These are phyloP conservation scores for Dioszegia aurantiaca DNA, from an alignment of 768 basidiomycete genomes.

Conservation along the genomic window DNA sequence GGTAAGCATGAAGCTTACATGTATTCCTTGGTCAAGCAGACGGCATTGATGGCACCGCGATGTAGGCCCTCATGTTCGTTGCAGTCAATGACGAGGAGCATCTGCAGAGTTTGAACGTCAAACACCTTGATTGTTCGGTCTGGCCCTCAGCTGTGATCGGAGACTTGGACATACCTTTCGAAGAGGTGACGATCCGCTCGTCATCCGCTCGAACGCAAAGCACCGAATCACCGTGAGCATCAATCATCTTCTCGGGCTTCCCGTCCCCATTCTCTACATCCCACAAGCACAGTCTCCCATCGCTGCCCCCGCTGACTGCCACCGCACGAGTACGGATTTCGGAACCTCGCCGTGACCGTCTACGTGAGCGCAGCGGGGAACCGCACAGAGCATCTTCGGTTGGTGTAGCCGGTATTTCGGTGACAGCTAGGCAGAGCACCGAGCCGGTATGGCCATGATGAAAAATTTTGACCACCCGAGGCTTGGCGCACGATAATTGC, in stretches of 20 bases:
- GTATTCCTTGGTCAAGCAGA: conserved; percentile 41
- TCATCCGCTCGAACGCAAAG: conserved; percentile 46
- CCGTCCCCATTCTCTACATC: conserved; percentile 39
- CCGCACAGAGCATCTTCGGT: neutral
- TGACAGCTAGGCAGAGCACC: conserved; percentile 33
- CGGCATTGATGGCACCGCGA: conserved; percentile 44
- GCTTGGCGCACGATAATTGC: conserved; percentile 24
- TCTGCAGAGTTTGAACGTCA: conserved; percentile 39
- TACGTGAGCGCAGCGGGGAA: neutral
- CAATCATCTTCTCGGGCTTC: conserved; percentile 28
- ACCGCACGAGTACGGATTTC: conserved; percentile 2
- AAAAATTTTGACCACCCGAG: conserved; percentile 47
- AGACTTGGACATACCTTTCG: conserved; percentile 38
- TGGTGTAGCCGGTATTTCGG: neutral
- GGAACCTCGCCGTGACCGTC: neutral
- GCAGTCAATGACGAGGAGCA: conserved; percentile 35
- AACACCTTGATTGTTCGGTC: conserved; percentile 48
- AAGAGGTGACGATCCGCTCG: conserved; percentile 45
- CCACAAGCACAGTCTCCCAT: conserved; percentile 49
- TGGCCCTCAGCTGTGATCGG: conserved; percentile 14
- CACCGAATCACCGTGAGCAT: conserved; percentile 43
- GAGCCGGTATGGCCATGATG: conserved; percentile 44
- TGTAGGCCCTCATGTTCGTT: conserved; percentile 20
- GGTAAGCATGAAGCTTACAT: conserved; percentile 34
- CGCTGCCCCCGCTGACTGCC: conserved; percentile 47